A percentile compares a stretch with the other conserved stretches of the same genome.
phyloP scores from a whole-genome alignment of 2,329 filamentous ascomycete genomes.

The Drechslera avenae region DNA sequence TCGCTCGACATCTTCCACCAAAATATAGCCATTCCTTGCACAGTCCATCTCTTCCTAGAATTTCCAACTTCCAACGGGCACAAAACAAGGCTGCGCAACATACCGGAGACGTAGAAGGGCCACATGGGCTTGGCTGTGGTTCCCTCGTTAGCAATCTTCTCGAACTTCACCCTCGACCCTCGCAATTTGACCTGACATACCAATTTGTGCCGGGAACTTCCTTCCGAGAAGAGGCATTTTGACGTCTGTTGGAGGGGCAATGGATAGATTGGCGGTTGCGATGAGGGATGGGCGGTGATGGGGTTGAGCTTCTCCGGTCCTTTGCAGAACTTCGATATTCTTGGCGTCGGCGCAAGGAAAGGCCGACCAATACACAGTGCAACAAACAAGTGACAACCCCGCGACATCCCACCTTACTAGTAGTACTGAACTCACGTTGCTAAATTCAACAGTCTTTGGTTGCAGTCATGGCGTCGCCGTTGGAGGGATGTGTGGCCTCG shows the following conservation, averaged over 20 bases:
- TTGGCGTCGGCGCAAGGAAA: slow-evolving; percentile 34
- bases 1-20: background rate
- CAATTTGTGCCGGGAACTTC: slow-evolving; percentile 58
- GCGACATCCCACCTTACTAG: slow-evolving; percentile 13
- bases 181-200: slow-evolving; percentile 45
- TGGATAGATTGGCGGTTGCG: slow-evolving; percentile 37
- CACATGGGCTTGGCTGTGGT: slow-evolving; percentile 81
- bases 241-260: slow-evolving; percentile 38
- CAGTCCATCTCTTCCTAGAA: slow-evolving; percentile 6
- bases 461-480: slow-evolving; percentile 46
- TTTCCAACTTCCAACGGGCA: background rate
- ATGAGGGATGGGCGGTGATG: slow-evolving; percentile 37
- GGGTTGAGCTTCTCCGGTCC: slow-evolving; percentile 26
- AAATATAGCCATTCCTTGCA: slow-evolving; percentile 12
- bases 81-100: slow-evolving; percentile 46
- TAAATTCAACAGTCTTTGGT: background rate
- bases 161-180: slow-evolving; percentile 4
- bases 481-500: slow-evolving; percentile 65
- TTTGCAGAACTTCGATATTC: slow-evolving; percentile 34
- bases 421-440: background rate
- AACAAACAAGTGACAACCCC: slow-evolving; percentile 17
- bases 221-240: slow-evolving; percentile 56
- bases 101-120: slow-evolving; percentile 96
- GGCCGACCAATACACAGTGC: slow-evolving; percentile 28
- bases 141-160: slow-evolving; percentile 37